These are phyloP conservation scores for Termitomyces bulborhizus DNA, from an alignment of 768 basidiomycete species.

Conservation along the genomic window DNA sequence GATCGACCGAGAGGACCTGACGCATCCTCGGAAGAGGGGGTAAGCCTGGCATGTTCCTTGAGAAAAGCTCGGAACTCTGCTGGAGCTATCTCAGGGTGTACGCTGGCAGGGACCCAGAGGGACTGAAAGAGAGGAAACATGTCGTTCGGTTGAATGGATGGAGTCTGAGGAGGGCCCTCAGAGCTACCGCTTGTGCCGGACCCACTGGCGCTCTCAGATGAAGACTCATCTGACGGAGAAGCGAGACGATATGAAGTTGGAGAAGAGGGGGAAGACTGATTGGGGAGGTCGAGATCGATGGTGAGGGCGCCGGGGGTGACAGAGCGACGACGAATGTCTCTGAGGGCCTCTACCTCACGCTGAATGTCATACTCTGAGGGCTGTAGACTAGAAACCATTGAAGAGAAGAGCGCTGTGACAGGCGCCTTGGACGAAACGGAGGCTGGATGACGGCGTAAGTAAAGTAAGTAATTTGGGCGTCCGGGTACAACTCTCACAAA, in stretches of 20 bases:
- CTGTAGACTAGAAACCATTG: constrained; percentile 50
- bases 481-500: constrained; percentile 18
- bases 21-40: constrained; percentile 46
- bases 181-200: constrained; percentile 16
- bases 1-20: constrained; percentile 32
- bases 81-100: constrained; percentile 97
- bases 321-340: constrained; percentile 81
- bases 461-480: not conserved
- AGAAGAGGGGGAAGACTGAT: constrained; percentile 53
- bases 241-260: constrained; percentile 51
- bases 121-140: constrained; percentile 73
- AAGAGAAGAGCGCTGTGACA: not conserved
- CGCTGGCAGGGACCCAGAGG: constrained; percentile 89
- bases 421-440: not conserved
- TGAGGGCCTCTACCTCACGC: constrained; percentile 79
- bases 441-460: not conserved
- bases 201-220: constrained; percentile 21
- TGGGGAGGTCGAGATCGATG: constrained; percentile 90
- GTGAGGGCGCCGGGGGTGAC: constrained; percentile 77
- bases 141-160: constrained; percentile 54
- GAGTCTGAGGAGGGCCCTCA: constrained; percentile 17
- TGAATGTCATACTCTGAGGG: constrained; percentile 82
- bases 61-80: constrained; percentile 94
- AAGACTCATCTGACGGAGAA: constrained; percentile 17
- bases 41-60: constrained; percentile 79